Evolutionary conservation across 2,329 filamentous ascomycete genomes (phyloP).

Genomic region (Sporothrix sp.): DNA sequence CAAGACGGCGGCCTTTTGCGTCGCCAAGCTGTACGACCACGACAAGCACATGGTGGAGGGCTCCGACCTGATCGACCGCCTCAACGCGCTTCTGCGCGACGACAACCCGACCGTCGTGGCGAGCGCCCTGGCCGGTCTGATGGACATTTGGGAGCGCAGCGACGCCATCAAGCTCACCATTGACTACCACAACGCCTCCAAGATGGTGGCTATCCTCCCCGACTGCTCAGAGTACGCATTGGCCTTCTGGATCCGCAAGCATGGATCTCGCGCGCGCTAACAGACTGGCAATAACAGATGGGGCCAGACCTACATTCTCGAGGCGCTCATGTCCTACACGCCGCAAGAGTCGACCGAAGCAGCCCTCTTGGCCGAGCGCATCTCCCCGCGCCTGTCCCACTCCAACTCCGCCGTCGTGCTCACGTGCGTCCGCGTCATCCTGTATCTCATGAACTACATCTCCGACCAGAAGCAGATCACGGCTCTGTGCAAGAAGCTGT

Average conservation of each 20-base stretch:
- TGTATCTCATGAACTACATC: conserved; percentile 99
- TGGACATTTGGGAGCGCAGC: conserved; percentile 98
- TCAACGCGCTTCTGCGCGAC: conserved; percentile 84
- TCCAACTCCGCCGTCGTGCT: conserved; percentile 94
- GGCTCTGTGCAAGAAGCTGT: conserved; percentile 81
- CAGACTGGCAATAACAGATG: conserved; percentile 48
- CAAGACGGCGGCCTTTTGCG: conserved; percentile 92
- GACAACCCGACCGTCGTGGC: conserved; percentile 97
- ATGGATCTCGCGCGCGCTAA: too few species aligned
- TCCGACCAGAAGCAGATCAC: conserved; percentile 81
- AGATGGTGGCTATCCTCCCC: conserved; percentile 91
- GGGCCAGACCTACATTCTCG: conserved; percentile 97
- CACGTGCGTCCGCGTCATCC: conserved; percentile 89
- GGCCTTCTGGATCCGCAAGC: not conserved
- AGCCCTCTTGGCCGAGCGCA: conserved; percentile 79
- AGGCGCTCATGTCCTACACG: conserved; percentile 95
- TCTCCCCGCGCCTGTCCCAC: conserved; percentile 90
- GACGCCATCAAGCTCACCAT: conserved; percentile 97
- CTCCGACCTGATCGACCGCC: conserved; percentile 82
- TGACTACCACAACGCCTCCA: conserved; percentile 93
- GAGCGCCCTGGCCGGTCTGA: conserved; percentile 78
- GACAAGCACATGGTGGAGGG: conserved; percentile 81
- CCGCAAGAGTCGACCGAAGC: conserved; percentile 87
- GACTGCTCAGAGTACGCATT: conserved; percentile 95
- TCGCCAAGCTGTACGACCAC: conserved; percentile 96